Evolutionary conservation across 495 filamentous ascomycete genomes (phyloP), one percentile per base, ranked within the genome.

Genomic region (Usnea hakonensis): DNA sequence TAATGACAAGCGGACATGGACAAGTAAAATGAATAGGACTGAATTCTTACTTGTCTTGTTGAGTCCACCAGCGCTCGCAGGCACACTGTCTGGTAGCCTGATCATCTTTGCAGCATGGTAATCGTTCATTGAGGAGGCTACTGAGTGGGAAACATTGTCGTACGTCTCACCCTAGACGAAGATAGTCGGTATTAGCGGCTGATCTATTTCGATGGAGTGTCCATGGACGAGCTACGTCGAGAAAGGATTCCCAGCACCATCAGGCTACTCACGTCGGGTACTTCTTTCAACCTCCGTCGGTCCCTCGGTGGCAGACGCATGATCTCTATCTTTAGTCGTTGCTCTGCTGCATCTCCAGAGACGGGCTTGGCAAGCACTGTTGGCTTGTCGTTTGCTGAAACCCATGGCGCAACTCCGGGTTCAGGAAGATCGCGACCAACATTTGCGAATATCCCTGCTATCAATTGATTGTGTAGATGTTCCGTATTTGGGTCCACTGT

Each of bases 341-440:
- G 87, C 74, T 97, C 94, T 40, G 88, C 86, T n/a, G 89, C 85
- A 81, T 97, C 94, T 46, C 90, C 90, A 11, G 85, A 85, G 38
- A 89, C 84, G 33, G 88, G 89, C 73, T 94, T 93, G 56, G 83
- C 85, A 53, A 87, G 83, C 60, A 85, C 76, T 30, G 83, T 84
- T n/a, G 91, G 91, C 76, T 97, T 97, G 76, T 97, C 93, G 69
- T 94, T 96, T 10, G 69, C 69, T 66, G 89, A 91, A 59, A 98
- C 94, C 92, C 92, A 98, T 67, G 83, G 89, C 63, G 94, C 95
- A 67, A 95, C 88, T 65, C 91, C 91, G 74, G 88, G 86, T 70
- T 96, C 91, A 8, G 94, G 94, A 70, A 89, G 84, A 72, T 98
- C 94, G 62, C 94, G 83, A 30, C 84, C 87, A 54, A 89, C 80